Evolutionary conservation across 179 eudicot genomes (phyloP), one percentile per base, ranked within the genome.

Genomic region (Corrigiola litoralis): DNA sequence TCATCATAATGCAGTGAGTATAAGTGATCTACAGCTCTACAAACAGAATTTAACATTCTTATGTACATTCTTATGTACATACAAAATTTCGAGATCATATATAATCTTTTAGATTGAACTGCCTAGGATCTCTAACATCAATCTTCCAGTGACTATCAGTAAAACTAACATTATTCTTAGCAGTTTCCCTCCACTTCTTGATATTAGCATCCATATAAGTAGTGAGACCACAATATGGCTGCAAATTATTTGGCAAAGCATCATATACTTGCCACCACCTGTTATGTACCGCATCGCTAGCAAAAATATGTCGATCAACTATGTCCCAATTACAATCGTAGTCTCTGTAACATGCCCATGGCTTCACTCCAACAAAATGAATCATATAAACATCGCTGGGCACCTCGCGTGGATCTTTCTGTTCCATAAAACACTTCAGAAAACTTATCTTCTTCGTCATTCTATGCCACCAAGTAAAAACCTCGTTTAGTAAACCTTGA

Each of bases 401-500:
- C 11, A 83, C 67, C 12, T 21, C 20, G 1, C 61, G 58, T 5
- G 74, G 38, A 6, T 48, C 57, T 0, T 24, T 27, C 18, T 44
- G 16, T 2, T 37, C 33, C 7, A 36, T 47, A 16, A 79, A 82
- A 1, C 72, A 59, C 76, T 82, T 89, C 20, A 89, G 40, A 37
- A 49, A 72, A 23, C 80, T 82, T 4, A 79, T 33, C 66, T 59
- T 79, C 6, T 46, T 29, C 0, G 87, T 83, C 48, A 74, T 46
- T 27, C 96, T 69, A 29, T 86, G 96, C 96, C 96, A 89, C 96
- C 90, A 86, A 1, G 84, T 65, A 25, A 86, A 82, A 14, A 84
- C 76, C 62, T 89, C 92, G 24, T 89, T 89, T 2, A 89, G 65
- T 48, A 73, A 81, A 4, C 96, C 96, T 14, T 89, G 96, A 27